Conservation (phyloP, 768 basidiomycete genomes). For the Paxillus ammoniavirescens region DNA sequence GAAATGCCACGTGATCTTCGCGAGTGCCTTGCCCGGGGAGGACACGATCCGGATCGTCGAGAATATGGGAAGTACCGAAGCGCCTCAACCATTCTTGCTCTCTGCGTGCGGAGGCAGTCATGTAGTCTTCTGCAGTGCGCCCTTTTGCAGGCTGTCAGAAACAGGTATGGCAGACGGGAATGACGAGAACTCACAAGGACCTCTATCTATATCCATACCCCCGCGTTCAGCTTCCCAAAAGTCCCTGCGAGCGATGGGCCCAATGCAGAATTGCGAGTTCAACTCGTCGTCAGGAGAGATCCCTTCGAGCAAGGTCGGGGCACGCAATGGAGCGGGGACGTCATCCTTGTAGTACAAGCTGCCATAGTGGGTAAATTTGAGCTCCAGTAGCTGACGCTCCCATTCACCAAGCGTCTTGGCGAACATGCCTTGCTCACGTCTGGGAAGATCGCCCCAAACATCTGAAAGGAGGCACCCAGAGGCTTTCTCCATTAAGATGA, state of each 20-base stretch:
- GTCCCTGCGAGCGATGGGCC: conserved; percentile 26
- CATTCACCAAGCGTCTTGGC: conserved; percentile 20
- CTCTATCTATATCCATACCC: conserved; percentile 24
- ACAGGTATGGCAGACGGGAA: neutral
- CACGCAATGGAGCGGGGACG: conserved; percentile 7
- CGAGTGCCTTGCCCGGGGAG: conserved; percentile 8
- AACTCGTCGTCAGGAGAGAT: conserved; percentile 9
- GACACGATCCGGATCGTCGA: conserved; percentile 10
- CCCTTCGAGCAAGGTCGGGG: conserved; percentile 10
- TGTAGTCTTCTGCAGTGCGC: conserved; percentile 14
- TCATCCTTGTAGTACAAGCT: conserved; percentile 37
- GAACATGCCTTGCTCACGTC: conserved; percentile 4
- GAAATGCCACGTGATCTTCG: conserved; percentile 8
- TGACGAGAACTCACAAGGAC: conserved; percentile 31
- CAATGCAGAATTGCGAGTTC: conserved; percentile 27
- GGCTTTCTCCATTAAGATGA: conserved; percentile 35
- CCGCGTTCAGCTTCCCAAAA: conserved; percentile 31
- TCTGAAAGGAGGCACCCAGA: conserved; percentile 19
- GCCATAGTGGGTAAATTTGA: conserved; percentile 31
- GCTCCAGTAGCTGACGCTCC: conserved; percentile 16
- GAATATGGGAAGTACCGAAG: conserved; percentile 3
- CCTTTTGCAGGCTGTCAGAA: conserved; percentile 11
- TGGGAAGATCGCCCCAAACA: conserved; percentile 14
- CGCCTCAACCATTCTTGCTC: neutral
- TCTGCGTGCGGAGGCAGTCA: conserved; percentile 13